Conservation (phyloP, 2,329 filamentous ascomycete species). For the Akanthomyces uredinophilus region DNA sequence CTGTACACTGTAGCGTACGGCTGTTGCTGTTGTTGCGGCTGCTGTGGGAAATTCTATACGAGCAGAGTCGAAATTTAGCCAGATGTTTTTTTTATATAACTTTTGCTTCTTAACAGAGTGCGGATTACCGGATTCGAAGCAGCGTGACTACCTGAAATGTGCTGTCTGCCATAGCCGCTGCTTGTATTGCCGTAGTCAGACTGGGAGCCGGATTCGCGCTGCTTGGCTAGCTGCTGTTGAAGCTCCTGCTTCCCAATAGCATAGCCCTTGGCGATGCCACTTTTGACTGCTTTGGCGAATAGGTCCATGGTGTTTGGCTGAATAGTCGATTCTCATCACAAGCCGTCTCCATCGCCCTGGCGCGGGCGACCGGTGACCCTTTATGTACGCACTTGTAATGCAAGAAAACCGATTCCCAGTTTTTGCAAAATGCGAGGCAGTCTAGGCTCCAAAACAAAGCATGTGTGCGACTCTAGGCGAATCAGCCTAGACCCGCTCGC, state of each 20-base stretch:
- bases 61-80: background rate
- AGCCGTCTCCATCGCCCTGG: background rate
- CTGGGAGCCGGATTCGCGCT: background rate
- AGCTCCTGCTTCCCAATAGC: conserved; percentile 18
- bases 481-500: conserved; percentile 10
- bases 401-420: background rate
- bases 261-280: conserved; percentile 17
- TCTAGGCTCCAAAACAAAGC: conserved; percentile 5
- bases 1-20: background rate
- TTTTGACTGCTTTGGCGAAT: conserved; percentile 17
- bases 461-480: background rate
- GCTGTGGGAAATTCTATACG: background rate
- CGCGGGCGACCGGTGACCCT: background rate
- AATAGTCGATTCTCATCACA: background rate
- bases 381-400: background rate
- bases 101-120: background rate
- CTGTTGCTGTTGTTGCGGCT: background rate
- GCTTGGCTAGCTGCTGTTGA: conserved; percentile 17
- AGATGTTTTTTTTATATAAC: background rate
- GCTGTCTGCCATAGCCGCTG: background rate
- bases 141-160: background rate
- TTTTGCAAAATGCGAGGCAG: background rate
- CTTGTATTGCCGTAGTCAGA: background rate
- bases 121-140: background rate
- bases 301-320: conserved; percentile 13